Conservation (phyloP, 305 asterid genomes). For the Fraxinus angustifolia region DNA sequence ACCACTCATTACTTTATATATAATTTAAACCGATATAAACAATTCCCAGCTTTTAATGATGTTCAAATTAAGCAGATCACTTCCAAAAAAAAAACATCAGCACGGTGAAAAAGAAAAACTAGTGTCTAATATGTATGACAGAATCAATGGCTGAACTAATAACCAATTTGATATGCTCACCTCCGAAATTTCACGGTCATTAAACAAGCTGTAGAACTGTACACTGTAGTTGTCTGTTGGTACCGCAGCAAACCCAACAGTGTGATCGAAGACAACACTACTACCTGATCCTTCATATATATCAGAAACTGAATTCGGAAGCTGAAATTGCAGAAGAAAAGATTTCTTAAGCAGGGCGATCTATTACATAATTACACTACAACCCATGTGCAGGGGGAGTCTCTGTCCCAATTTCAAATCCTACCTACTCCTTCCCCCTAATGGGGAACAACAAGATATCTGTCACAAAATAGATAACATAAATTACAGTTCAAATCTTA, state of each 20-base stretch:
- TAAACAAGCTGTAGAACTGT: conserved; percentile 69
- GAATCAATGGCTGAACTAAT: neutral
- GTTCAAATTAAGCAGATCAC: neutral
- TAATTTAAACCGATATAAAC: neutral
- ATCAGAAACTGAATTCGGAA: conserved; percentile 48
- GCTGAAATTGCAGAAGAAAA: conserved; percentile 45
- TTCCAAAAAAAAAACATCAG: neutral
- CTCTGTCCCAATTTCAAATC: neutral
- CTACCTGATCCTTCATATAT: conserved; percentile 45
- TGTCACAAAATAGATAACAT: neutral
- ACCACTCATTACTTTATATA: neutral
- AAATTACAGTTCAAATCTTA: too few relatives aligned
- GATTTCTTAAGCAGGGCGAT: conserved; percentile 6
- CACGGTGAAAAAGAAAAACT: neutral
- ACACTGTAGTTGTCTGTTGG: conserved; percentile 78
- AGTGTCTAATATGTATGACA: neutral
- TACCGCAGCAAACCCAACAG: conserved; percentile 64
- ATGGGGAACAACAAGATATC: neutral
- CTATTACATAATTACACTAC: conserved; percentile 1
- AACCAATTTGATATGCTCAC: conserved; percentile 35
- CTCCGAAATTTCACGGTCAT: conserved; percentile 88
- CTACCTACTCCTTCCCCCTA: neutral
- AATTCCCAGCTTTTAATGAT: neutral
- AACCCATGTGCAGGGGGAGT: neutral
- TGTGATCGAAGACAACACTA: conserved; percentile 47